A percentile compares a stretch with the other conserved stretches of the same genome.
phyloP scores from a whole-genome alignment of 2,329 filamentous ascomycete genomes.

The Cordyceps cicadae region DNA sequence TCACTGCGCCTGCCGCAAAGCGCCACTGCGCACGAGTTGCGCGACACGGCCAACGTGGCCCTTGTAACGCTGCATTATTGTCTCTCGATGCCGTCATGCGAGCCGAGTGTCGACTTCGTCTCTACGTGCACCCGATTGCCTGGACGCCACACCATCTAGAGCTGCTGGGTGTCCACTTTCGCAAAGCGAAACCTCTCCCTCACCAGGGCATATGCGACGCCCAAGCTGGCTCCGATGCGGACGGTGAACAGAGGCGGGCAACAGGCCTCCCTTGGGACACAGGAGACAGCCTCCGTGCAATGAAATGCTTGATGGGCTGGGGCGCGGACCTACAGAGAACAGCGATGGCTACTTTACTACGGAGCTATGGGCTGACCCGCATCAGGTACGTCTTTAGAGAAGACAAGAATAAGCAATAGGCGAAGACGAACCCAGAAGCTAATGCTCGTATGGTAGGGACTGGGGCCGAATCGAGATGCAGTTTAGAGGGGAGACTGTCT shows the following conservation, averaged over 20 bases:
- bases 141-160: neutral
- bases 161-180: neutral
- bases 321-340: neutral
- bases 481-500: neutral
- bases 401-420: neutral
- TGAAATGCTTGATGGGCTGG: neutral
- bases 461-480: neutral
- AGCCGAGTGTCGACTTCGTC: neutral
- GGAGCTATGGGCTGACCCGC: neutral
- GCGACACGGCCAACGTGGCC: neutral
- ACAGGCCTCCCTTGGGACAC: neutral
- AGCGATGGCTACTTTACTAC: neutral
- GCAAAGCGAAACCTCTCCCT: neutral
- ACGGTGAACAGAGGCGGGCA: neutral
- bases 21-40: neutral
- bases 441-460: neutral
- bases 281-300: neutral
- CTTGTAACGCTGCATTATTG: neutral
- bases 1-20: neutral
- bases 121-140: conserved; percentile 4
- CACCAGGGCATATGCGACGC: neutral
- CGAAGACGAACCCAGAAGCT: neutral
- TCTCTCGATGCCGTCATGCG: neutral
- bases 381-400: neutral
- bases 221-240: neutral